Evolutionary conservation across 352 stramenopile genomes (phyloP), one percentile per base, ranked within the genome.

Genomic region (Pythium scleroteichum): DNA sequence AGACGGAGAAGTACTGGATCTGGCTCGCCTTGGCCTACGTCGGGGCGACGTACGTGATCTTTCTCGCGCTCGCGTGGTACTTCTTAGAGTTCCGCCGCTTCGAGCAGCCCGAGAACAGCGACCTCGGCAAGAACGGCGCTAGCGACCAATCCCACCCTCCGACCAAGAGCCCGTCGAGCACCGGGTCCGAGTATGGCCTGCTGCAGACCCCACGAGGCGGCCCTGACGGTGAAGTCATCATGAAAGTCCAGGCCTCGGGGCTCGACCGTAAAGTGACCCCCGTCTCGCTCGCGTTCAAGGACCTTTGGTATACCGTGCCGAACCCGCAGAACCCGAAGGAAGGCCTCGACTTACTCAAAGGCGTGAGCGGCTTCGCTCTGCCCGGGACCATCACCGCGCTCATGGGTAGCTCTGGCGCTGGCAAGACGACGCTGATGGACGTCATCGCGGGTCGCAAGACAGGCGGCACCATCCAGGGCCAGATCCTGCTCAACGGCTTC

Each of bases 331-430:
- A 75, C 22, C 62, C 55, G 19, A 72, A 79, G 59, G 33, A 71
- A 14, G 75, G 82, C 9, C 53, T 94, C 4, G 66, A 87, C 29
- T 59, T 96, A 32, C 64, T 96, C 22, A 46, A 63, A 13, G 50
- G 65, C 14, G 56, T 87, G 32, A 64, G 42, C 19, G 76, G 72
- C 8, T 66, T 70, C 41, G 66, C 69, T 3, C 3, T 16, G 16
- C 76, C 76, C 1, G 74, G 76, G 3, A 66, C 47, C 7, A 67
- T 84, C 20, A 72, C 65, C 5, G 74, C 74, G 2, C 52, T 85
- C n/a, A 80, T 82, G 66, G 76, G 76, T 20, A 59, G 57, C 12
- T 72, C 64, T 16, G 78, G 80, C 47, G 76, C 82, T 41, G 58
- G 58, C 20, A 65, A 65, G 49, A 65, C 58, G 9, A 65, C 58